Evolutionary conservation across 1,139 yeast species (phyloP).

Genomic region (Arxiozyma heterogenica): DNA sequence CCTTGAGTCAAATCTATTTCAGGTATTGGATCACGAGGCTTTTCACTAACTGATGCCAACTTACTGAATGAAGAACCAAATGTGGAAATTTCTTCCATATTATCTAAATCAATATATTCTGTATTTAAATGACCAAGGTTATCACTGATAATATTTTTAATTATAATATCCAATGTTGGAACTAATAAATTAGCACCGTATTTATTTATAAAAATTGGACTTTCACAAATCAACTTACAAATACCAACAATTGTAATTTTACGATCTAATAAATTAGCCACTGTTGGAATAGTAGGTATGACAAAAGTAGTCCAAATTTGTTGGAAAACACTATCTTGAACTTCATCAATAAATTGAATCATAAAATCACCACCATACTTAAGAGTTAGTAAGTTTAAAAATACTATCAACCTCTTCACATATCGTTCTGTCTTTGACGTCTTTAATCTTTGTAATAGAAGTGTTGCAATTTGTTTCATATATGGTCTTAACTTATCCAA

Average conservation of each 20-base stretch:
- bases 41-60: conserved; percentile 51
- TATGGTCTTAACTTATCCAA: conserved; percentile 43
- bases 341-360: conserved; percentile 34
- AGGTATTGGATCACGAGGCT: conserved; percentile 62
- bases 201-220: conserved; percentile 33
- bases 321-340: conserved; percentile 41
- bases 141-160: conserved; percentile 36
- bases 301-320: conserved; percentile 57
- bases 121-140: conserved; percentile 29
- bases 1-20: conserved; percentile 36
- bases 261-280: conserved; percentile 63
- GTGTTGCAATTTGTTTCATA: conserved; percentile 61
- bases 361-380: conserved; percentile 38
- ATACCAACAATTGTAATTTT: conserved; percentile 71
- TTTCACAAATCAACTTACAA: conserved; percentile 39
- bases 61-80: conserved; percentile 83
- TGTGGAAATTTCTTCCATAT: conserved; percentile 38
- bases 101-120: conserved; percentile 34
- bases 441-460: conserved; percentile 73
- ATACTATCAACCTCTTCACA: conserved; percentile 61
- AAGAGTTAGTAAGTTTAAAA: conserved; percentile 41
- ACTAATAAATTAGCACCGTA: conserved; percentile 38
- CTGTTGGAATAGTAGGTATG: conserved; percentile 54
- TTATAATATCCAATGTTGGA: conserved; percentile 45
- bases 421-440: conserved; percentile 74